These are phyloP conservation scores for Rhodotorula kratochvilovae DNA, from an alignment of 768 basidiomycete species.

Conservation along the genomic window DNA sequence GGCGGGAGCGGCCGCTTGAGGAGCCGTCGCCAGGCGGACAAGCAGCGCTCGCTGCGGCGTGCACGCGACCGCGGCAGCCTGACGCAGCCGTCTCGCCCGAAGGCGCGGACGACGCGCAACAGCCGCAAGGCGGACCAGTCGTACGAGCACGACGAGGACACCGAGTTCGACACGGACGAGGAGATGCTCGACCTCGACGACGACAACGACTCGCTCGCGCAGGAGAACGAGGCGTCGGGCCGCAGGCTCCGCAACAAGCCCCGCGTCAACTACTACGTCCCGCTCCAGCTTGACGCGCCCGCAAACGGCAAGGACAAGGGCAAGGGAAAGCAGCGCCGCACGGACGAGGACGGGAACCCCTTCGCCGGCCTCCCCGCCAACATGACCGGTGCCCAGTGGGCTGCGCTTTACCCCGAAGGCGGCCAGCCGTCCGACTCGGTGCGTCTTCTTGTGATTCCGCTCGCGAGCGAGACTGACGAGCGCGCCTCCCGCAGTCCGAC, in stretches of 20 bases:
- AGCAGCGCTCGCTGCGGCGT: neutral
- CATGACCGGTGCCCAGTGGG: conserved; percentile 36
- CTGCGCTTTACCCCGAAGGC: conserved; percentile 34
- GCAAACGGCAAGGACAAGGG: conserved; percentile 19
- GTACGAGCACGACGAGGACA: conserved; percentile 14
- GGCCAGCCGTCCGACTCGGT: conserved; percentile 33
- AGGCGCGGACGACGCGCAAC: conserved; percentile 15
- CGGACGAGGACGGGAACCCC: conserved; percentile 32
- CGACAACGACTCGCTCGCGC: conserved; percentile 10
- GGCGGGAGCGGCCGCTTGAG: too few species aligned
- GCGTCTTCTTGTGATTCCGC: conserved; percentile 11
- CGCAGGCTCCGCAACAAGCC: conserved; percentile 34
- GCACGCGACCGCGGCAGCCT: neutral
- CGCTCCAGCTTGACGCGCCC: conserved; percentile 16
- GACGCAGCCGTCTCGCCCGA: neutral
- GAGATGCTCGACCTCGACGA: conserved; percentile 27
- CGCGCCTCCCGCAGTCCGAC: conserved; percentile 27
- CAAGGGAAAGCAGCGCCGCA: conserved; percentile 14
- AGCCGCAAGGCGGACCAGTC: conserved; percentile 8
- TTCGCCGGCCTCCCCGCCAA: conserved; percentile 36
- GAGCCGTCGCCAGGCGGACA: neutral
- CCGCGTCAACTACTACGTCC: conserved; percentile 36
- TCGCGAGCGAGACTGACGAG: neutral
- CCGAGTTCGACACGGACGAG: conserved; percentile 10
- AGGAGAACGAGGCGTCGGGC: neutral